These are phyloP conservation scores for Microbotryum saponariae DNA, from an alignment of 1,284 basidiomycete genomes.

Conservation along the genomic window DNA sequence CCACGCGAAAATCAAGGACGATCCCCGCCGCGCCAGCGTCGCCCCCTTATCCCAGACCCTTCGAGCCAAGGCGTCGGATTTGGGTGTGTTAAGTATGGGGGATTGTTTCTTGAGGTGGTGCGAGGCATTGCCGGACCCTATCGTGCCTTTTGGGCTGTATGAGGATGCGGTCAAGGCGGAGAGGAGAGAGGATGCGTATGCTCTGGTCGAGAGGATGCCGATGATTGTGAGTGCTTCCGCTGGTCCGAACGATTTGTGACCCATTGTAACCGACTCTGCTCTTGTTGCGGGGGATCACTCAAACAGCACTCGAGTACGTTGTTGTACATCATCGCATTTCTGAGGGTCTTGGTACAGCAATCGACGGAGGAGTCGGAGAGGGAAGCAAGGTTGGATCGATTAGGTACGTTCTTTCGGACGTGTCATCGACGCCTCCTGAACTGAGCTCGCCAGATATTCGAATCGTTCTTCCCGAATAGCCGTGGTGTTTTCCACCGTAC, in stretches of 20 bases:
- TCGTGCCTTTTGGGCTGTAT: constrained; percentile 12
- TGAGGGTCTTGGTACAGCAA: constrained; percentile 16
- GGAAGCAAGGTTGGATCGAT: constrained; percentile 1
- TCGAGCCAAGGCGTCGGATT: too few species aligned
- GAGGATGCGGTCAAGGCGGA: constrained; percentile 12
- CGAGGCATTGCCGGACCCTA: constrained; percentile 14
- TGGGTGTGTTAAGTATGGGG: constrained; percentile 14
- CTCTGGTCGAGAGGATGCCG: constrained; percentile 11
- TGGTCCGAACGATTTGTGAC: background rate
- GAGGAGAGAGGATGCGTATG: constrained; percentile 18
- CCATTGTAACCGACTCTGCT: background rate
- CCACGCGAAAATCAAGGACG: constrained; percentile 1
- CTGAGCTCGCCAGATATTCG: background rate
- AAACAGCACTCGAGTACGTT: constrained; percentile 20
- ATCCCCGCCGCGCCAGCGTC: background rate
- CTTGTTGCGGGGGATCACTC: background rate
- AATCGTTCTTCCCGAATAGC: background rate
- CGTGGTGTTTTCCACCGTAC: constrained; percentile 20
- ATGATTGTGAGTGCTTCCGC: constrained; percentile 11
- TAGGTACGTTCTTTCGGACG: constrained; percentile 10
- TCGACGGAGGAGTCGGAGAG: background rate
- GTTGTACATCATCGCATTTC: constrained; percentile 26
- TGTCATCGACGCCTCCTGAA: too few species aligned
- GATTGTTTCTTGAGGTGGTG: constrained; percentile 8
- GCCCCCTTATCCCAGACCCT: too few species aligned